Percentiles rank a stretch among this genome's conserved stretches.
Evolutionary conservation across 1,284 basidiomycete species (phyloP).

Genomic region (Malassezia arunalokei): DNA sequence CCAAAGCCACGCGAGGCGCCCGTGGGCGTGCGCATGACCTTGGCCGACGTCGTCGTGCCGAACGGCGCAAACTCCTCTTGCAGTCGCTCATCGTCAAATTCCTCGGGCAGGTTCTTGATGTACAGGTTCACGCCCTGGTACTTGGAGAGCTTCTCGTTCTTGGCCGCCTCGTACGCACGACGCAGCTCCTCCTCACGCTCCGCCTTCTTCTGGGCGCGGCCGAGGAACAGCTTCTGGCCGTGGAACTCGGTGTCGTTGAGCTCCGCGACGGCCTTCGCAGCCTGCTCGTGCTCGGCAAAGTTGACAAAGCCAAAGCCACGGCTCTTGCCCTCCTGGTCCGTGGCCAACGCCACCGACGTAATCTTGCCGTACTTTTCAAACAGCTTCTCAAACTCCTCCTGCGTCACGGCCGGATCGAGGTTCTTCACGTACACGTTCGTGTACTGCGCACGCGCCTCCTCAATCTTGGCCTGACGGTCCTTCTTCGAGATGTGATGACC

Average conservation of each 20-base stretch:
- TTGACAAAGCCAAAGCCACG: slow-evolving; percentile 99
- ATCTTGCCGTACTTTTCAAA: slow-evolving; percentile 71
- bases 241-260: slow-evolving; percentile 78
- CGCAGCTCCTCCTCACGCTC: slow-evolving; percentile 97
- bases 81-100: slow-evolving; percentile 46
- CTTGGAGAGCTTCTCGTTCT: slow-evolving; percentile 95
- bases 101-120: slow-evolving; percentile 70
- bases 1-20: slow-evolving; percentile 86
- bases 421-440: slow-evolving; percentile 99
- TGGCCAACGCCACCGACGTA: slow-evolving; percentile 74
- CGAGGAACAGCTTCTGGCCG: slow-evolving; percentile 85
- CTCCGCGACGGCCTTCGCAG: slow-evolving; percentile 73
- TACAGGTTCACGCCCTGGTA: slow-evolving; percentile 98
- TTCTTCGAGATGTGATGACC: slow-evolving; percentile 96
- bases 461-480: slow-evolving; percentile 68
- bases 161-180: slow-evolving; percentile 79
- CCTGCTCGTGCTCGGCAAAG: slow-evolving; percentile 82
- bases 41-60: slow-evolving; percentile 93
- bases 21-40: slow-evolving; percentile 84
- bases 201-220: slow-evolving; percentile 94
- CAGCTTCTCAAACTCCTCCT: slow-evolving; percentile 75
- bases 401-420: slow-evolving; percentile 68
- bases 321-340: slow-evolving; percentile 64
- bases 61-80: slow-evolving; percentile 76
- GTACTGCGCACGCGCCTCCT: slow-evolving; percentile 90